phyloP scores from a whole-genome alignment of 176 grass and related monocot genomes.

The Zea luxurians region DNA sequence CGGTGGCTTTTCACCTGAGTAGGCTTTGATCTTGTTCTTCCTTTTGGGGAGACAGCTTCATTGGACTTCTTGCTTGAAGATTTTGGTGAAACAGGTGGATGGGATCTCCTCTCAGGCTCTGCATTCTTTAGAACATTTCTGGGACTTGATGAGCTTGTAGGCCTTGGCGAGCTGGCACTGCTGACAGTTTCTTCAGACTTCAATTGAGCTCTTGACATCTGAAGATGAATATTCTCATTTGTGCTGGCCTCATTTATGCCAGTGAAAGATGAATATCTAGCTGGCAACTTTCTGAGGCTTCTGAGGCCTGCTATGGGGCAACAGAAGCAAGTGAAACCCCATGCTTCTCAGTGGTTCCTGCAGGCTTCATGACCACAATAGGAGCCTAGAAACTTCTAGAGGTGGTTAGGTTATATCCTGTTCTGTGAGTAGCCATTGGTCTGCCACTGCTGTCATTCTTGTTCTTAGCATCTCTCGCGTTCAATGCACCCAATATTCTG shows the following conservation, averaged over 20 bases:
- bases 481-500: conserved; percentile 55
- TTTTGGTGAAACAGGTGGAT: conserved; percentile 55
- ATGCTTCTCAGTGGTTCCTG: conserved; percentile 45
- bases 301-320: conserved; percentile 55
- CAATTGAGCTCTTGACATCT: conserved; percentile 36
- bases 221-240: conserved; percentile 40
- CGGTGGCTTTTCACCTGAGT: conserved; percentile 42
- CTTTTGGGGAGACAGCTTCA: conserved; percentile 70
- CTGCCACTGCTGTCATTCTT: conserved; percentile 26
- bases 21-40: conserved; percentile 55
- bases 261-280: conserved; percentile 28
- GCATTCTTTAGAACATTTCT: conserved; percentile 55
- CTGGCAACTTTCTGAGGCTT: conserved; percentile 49
- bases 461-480: conserved; percentile 48
- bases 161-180: conserved; percentile 49
- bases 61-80: conserved; percentile 45
- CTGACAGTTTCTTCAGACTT: conserved; percentile 42
- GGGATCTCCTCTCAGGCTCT: conserved; percentile 59
- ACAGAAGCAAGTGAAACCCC: conserved; percentile 45
- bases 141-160: conserved; percentile 58
- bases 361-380: conserved; percentile 83
- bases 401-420: conserved; percentile 28
- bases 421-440: conserved; percentile 29
- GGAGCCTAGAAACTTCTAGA: conserved; percentile 63
- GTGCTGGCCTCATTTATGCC: conserved; percentile 25